Conservation (phyloP, 805 yeast genomes). For the Sugiyamaella qingdaonensis region DNA sequence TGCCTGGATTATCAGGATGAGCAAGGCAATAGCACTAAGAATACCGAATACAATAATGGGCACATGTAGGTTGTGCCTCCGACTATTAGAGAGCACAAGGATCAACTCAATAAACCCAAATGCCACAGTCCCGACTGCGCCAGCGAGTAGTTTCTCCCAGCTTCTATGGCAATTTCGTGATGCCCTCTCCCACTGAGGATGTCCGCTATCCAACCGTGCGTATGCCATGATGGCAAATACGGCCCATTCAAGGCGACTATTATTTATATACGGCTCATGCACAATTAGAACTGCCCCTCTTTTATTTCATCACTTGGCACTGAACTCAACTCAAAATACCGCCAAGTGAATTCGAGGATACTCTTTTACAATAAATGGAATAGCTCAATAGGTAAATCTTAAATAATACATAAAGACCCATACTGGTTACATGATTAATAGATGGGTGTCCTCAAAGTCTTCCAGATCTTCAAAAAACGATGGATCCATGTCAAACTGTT, state of each 20-base stretch:
- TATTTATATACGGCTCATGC: no score
- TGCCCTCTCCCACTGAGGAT: not conserved
- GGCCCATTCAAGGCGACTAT: no score
- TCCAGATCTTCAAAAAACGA: slow-evolving; percentile 3
- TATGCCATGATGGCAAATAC: not conserved
- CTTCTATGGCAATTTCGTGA: not conserved
- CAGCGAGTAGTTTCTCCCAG: not conserved
- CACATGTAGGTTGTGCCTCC: not conserved
- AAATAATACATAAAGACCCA: no score
- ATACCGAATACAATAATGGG: not conserved
- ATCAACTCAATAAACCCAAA: not conserved
- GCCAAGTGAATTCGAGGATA: no score
- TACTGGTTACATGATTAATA: not conserved
- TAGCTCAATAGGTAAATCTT: not conserved
- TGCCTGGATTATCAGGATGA: not conserved
- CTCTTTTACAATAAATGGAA: no score
- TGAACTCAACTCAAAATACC: no score
- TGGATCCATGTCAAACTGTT: slow-evolving; percentile 27
- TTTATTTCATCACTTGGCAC: no score
- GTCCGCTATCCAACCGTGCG: not conserved
- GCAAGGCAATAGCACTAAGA: not conserved
- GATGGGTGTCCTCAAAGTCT: not conserved
- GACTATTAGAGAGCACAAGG: not conserved
- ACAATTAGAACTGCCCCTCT: no score
- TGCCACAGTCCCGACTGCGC: not conserved